Conservation (phyloP, 345 rosid genomes). For the Viola odorata region DNA sequence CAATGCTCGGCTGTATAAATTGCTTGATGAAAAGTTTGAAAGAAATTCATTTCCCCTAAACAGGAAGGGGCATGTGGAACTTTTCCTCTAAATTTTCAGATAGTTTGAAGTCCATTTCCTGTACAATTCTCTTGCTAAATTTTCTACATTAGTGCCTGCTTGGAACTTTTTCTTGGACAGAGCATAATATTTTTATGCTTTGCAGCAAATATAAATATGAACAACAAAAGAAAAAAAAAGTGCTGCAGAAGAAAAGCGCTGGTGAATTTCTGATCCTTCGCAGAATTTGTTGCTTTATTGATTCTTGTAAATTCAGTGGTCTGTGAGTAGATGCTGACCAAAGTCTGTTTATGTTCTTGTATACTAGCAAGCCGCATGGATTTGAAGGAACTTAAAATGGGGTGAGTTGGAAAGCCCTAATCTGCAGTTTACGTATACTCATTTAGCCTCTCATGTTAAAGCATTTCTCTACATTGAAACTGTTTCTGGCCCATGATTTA, state of each 20-base stretch:
- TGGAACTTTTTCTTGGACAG: not conserved
- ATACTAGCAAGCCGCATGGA: constrained; percentile 65
- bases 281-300: constrained; percentile 21
- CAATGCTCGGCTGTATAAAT: too few species aligned
- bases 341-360: constrained; percentile 17
- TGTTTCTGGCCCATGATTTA: not conserved
- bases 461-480: not conserved
- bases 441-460: not conserved
- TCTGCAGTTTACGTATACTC: not conserved
- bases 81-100: not conserved
- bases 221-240: constrained; percentile 74
- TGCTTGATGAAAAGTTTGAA: too few species aligned
- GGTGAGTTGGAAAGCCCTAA: constrained; percentile 36
- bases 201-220: constrained; percentile 78
- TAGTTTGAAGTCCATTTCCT: not conserved
- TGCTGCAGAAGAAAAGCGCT: constrained; percentile 81
- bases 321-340: constrained; percentile 28
- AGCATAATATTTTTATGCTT: constrained; percentile 14
- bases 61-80: too few species aligned
- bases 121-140: not conserved
- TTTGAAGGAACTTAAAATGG: constrained; percentile 87
- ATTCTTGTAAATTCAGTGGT: constrained; percentile 10
- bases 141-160: not conserved
- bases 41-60: too few species aligned
- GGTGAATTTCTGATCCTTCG: constrained; percentile 27